Base-by-base conservation (phyloP, 2,329 filamentous ascomycete species). In the Fusarium avenaceum region DNA sequence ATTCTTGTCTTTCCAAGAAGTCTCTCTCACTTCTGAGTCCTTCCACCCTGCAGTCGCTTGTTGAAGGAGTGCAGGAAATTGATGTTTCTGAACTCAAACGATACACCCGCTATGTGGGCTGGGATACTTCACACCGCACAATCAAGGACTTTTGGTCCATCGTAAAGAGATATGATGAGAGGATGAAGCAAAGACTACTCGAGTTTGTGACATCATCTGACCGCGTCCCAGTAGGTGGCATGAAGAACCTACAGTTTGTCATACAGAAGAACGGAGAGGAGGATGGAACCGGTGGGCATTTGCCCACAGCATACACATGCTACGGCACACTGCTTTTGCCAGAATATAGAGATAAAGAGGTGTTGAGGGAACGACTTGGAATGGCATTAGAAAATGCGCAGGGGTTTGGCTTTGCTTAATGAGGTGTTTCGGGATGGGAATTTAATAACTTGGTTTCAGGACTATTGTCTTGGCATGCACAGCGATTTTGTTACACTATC, bases 181-280 rank as follows among this genome's bases (percentile, higher is more conserved):
- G 86, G 44, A 91, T 94, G 83, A 91, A 91, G 78, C 87, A 89
- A 52, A 89, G 88, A 72, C 81, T 99, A 33, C 84, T 99, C 32
- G 94, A 97, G 77, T 99, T 99, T 74, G 94, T 99, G 30, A 99
- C 96, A 15, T 95, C 95, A 1, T 95, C 90, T 72, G 94, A 97
- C 75, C 87, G 96, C 3, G 87, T 98, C 3, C 96, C 96, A 0
- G 92, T 97, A 0, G 94, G 92, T 20, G 96, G 96, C 4, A 89
- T 94, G 75, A 86, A 87, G 66, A 93, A 92, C 72, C 82, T 98
- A 46, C 89, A 92, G 74, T 98, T 98, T 78, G 87, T 92, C 15
- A 86, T 99, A 43, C 91, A 95, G 78, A 89, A 87, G 73, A 93
- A 94, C 75, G 89, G 92, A 17, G 84, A 89, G 55, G 90, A 87